A percentile compares a stretch with the other conserved stretches of the same genome.
Conservation (phyloP, 2,329 filamentous ascomycete species). For the Ceratocystiopsis sp. region DNA sequence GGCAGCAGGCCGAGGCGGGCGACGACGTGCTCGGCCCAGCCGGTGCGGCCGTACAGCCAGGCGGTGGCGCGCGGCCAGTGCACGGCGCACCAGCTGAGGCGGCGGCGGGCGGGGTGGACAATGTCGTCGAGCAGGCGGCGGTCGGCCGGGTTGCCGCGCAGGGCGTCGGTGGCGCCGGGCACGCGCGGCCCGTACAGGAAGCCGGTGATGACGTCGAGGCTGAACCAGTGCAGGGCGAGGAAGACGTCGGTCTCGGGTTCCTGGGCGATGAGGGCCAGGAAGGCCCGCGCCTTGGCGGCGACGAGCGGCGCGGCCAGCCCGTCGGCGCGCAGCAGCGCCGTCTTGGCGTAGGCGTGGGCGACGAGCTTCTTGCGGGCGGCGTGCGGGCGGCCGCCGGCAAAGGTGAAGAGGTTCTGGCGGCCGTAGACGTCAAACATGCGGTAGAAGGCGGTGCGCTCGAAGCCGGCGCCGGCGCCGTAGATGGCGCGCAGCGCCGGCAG, state of each 20-base stretch:
- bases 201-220: conserved; percentile 32
- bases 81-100: conserved; percentile 30
- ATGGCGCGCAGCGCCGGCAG: conserved; percentile 31
- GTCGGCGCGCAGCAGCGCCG: conserved; percentile 20
- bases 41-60: conserved; percentile 29
- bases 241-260: conserved; percentile 24
- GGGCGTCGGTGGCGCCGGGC: conserved; percentile 24
- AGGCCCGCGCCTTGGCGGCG: conserved; percentile 6
- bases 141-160: conserved; percentile 21
- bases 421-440: conserved; percentile 38
- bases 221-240: conserved; percentile 31
- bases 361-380: conserved; percentile 33
- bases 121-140: conserved; percentile 28
- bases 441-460: conserved; percentile 32
- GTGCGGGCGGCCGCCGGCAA: conserved; percentile 25
- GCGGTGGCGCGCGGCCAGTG: conserved; percentile 26
- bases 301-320: conserved; percentile 21
- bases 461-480: conserved; percentile 34
- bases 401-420: conserved; percentile 33
- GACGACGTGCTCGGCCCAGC: conserved; percentile 19
- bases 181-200: conserved; percentile 34
- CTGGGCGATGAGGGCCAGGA: conserved; percentile 8
- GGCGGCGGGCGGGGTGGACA: conserved; percentile 25
- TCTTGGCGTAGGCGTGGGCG: conserved; percentile 35
- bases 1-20: conserved; percentile 22